Evolutionary conservation across 2,329 filamentous ascomycete genomes (phyloP), one percentile per base, ranked within the genome.

Genomic region (Geoglossum cookeanum): DNA sequence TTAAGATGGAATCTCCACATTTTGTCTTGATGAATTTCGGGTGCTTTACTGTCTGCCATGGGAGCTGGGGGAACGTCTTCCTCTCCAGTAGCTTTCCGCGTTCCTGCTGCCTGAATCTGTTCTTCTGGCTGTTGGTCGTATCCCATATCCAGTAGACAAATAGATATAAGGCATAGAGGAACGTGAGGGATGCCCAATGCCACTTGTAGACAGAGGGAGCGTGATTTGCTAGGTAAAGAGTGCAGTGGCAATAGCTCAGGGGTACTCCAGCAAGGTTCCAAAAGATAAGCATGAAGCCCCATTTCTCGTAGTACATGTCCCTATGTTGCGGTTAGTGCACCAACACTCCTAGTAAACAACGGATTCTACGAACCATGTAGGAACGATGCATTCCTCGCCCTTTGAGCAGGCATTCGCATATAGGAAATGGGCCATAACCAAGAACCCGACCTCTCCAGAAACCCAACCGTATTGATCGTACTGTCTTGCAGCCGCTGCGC

Each of bases 251-350:
- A 77, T 95, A 95, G 57, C 83, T 89, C 56, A 95, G 77, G 13
- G 89, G 89, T 30, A 95, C 89, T 63, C 89, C 89, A 52, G 89
- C 88, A 68, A 95, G 75, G 71, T 95, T 95, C 89, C 89, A 95
- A 79, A 95, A 95, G 70, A 94, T 94, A 63, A 95, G 79, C 89
- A 95, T 95, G 75, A 95, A 95, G 56, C 89, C 89, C 80, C 87
- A 90, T 73, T 95, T 95, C 76, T 95, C 89, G 65, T 88, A 91
- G 75, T 94, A 94, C 84, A 95, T 94, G 66, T 95, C 89, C 84
- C 78, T 80, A 22, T 17, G 15, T n/a, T 17, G 33, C 27, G 17
- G 29, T 53, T 17, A 53, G 49, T 22, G 35, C 33, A 33, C n/a
- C 3, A 33, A 17, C 30, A n/a, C 49, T 37, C 29, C 7, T 30